Conservation (phyloP, 1,139 yeast species). For the Schwanniomyces etchellsii region DNA sequence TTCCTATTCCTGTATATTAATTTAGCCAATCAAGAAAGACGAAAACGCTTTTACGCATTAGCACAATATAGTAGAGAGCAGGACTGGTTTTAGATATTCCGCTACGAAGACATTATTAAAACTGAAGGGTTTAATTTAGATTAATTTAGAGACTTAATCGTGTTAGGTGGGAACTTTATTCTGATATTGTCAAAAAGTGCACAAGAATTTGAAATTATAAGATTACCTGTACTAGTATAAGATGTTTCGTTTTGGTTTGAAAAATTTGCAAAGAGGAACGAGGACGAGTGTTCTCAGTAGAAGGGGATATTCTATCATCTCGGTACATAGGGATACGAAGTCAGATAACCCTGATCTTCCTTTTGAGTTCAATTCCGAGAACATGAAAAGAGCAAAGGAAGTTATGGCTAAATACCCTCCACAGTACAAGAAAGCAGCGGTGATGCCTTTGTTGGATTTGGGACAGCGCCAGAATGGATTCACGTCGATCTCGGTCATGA, state of each 20-base stretch:
- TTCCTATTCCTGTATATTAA: slow-evolving; percentile 1
- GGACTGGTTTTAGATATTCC: slow-evolving; percentile 1
- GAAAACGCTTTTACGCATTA: slow-evolving; percentile 7
- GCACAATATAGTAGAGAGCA: slow-evolving; percentile 1
- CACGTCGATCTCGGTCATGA: slow-evolving; percentile 87
- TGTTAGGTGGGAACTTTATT: too few relatives aligned
- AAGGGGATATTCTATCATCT: slow-evolving; percentile 28
- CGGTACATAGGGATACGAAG: slow-evolving; percentile 71
- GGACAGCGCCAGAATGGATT: slow-evolving; percentile 89
- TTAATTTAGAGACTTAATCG: too few relatives aligned
- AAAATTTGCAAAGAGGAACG: slow-evolving; percentile 3
- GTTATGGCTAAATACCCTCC: slow-evolving; percentile 78
- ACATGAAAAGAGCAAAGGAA: slow-evolving; percentile 63
- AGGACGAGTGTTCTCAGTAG: slow-evolving; percentile 1
- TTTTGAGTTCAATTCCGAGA: slow-evolving; percentile 71
- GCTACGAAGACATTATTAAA: too few relatives aligned
- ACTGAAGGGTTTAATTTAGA: too few relatives aligned
- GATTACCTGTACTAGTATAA: too few relatives aligned
- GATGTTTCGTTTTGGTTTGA: slow-evolving; percentile 12
- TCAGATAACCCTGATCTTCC: slow-evolving; percentile 65
- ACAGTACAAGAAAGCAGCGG: slow-evolving; percentile 83
- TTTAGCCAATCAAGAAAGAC: slow-evolving; percentile 5
- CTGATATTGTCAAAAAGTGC: too few relatives aligned
- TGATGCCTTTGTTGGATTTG: slow-evolving; percentile 80
- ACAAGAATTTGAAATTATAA: too few relatives aligned